phyloP scores from a whole-genome alignment of 805 yeast species.

The Saccharomyces mikatae region DNA sequence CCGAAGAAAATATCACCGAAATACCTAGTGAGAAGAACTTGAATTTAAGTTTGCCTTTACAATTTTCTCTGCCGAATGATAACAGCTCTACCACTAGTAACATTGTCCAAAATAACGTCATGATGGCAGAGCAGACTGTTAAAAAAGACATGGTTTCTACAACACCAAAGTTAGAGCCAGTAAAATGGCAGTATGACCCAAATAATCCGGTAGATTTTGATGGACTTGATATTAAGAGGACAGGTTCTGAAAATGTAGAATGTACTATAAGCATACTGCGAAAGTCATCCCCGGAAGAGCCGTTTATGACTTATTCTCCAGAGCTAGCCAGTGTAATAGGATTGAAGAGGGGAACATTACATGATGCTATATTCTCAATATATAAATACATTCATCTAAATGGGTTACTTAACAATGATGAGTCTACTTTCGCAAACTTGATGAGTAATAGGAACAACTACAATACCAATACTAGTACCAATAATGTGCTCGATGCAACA shows the following conservation, averaged over 20 bases:
- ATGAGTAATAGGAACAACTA: slow-evolving; percentile 5
- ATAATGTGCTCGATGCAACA: slow-evolving; percentile 8
- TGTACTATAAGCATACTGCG: slow-evolving; percentile 59
- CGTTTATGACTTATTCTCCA: slow-evolving; percentile 39
- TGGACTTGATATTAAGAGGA: slow-evolving; percentile 79
- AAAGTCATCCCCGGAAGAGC: neutral
- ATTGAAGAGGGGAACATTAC: slow-evolving; percentile 69
- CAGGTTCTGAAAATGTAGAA: slow-evolving; percentile 57
- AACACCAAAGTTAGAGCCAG: slow-evolving; percentile 22
- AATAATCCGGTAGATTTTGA: slow-evolving; percentile 57
- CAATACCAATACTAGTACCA: slow-evolving; percentile 3
- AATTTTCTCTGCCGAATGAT: neutral
- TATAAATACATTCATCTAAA: slow-evolving; percentile 76
- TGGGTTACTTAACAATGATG: slow-evolving; percentile 37
- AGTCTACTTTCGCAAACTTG: slow-evolving; percentile 5
- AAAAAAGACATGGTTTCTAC: neutral
- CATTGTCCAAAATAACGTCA: slow-evolving; percentile 1
- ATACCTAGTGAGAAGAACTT: neutral
- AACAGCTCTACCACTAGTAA: slow-evolving; percentile 24
- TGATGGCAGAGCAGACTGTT: neutral
- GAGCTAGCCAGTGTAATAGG: slow-evolving; percentile 68
- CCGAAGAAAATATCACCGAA: neutral
- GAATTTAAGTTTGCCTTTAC: neutral
- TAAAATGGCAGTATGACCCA: slow-evolving; percentile 86
- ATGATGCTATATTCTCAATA: slow-evolving; percentile 68